Evolutionary conservation across 108 stramenopile species (phyloP), one percentile per base, ranked within the genome.

Genomic region (Craspedostauros australis): DNA sequence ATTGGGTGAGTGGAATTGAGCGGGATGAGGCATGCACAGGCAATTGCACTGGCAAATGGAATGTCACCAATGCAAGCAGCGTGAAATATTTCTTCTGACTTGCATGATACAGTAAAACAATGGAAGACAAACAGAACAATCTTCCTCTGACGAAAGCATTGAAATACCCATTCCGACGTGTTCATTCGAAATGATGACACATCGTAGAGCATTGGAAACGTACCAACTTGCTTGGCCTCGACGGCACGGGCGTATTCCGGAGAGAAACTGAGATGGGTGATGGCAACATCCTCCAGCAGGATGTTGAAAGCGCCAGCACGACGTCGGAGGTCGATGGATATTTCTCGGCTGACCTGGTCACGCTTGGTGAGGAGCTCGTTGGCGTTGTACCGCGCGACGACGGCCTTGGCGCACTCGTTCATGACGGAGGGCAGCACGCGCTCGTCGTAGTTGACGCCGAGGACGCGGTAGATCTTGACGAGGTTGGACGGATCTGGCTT

Each of bases 321-420:
- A 32, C 60, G 52, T 49, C 58, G 49, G 50, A 99, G 72, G 30
- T 93, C 88, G 26, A 68, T 41, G 11, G 84, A 73, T 64, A 99
- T 96, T 48, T 88, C 76, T 30, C 64, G 53, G 7, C 80, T 84
- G 28, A 99, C 98, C 48, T 66, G 58, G 38, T 97, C 98, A 77
- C 99, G 97, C 76, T 99, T 97, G 51, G 99, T 99, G 28, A 99
- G 64, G 38, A 99, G 80, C 64, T 99, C 98, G 45, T 96, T 94
- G 43, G 99, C 99, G 68, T 98, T 98, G 82, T 95, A 99, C 48
- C 93, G 72, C 4, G 99, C 99, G 14, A 99, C 96, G 16, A 98
- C 92, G 21, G 96, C 96, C 84, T 99, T 99, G 57, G 96, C 92
- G 50, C 95, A 96, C 73, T 99, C 99, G 79, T 99, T 99, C 77